Base-by-base conservation (phyloP, 768 basidiomycete species). In the Boletus rubescentipes region DNA sequence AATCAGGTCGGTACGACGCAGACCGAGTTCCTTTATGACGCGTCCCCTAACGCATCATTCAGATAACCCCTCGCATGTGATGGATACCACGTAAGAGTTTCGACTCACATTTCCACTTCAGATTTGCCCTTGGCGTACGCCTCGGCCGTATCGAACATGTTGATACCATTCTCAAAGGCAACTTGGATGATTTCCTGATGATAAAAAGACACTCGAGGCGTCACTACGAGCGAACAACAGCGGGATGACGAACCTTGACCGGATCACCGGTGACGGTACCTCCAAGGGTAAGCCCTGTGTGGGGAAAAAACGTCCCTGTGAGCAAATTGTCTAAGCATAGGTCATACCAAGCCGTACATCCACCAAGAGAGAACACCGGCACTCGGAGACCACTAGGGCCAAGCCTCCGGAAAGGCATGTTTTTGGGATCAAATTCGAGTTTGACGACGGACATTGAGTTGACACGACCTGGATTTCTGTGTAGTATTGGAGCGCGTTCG, bases 131-230 rank as follows among this genome's bases (percentile, higher is more conserved):
- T 54, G 52, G 51, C 51, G 1, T 55, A 54, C 4, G 42, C 54
- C 52, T 54, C 42, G 4, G 42, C 54, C 29, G 54, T 55, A 29
- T 55, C 43, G 11, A 55, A 55, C 52, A 55, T 55, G 43, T 54
- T 55, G 51, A 54, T 54, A 5, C 52, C 54, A 23, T 55, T 54
- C 26, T 55, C 53, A 29, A 45, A 45, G 18, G 54, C 52, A 12
- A 55, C 52, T 30, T 34, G 39, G 52, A 54, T 30, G 16, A 55
- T 55, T 8, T 55, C 54, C 54, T 55, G 36, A 6, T 32, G n/a
- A n/a, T n/a, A n/a, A 9, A 3, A 51, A 20, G 7, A 23, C 15
- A 6, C 10, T 34, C 18, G 5, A n/a, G 1, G 30, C 21, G 14
- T 54, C 34, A 31, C 9, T 2, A 16, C 21, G 15, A 35, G 15